Conservation (phyloP, 129 eudicot genomes). For the Dittrichia graveolens region DNA sequence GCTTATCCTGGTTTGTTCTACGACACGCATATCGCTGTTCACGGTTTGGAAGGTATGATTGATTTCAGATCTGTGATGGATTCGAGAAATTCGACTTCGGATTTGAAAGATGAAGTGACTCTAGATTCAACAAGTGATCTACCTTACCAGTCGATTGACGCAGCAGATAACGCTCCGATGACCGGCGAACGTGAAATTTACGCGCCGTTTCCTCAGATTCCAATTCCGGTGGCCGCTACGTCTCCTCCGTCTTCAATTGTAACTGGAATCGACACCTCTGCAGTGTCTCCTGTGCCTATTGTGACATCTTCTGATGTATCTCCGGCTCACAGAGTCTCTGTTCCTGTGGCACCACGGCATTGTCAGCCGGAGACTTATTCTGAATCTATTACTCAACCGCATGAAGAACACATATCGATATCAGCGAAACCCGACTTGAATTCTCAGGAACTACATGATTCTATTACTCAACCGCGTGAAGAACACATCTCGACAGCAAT, state of each 20-base stretch:
- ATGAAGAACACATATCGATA: constrained; percentile 28
- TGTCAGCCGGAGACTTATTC: constrained; percentile 16
- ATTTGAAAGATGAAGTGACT: background rate
- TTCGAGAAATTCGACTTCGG: background rate
- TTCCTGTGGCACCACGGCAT: constrained; percentile 14
- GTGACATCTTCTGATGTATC: background rate
- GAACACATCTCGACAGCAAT: background rate
- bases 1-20: constrained; percentile 45
- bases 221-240: constrained; percentile 4
- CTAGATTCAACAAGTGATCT: constrained; percentile 17
- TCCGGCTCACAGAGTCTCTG: constrained; percentile 9
- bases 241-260: constrained; percentile 5
- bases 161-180: background rate
- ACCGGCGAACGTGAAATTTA: background rate
- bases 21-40: constrained; percentile 46
- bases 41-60: constrained; percentile 49
- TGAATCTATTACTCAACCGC: background rate
- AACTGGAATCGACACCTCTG: constrained; percentile 7
- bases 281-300: constrained; percentile 14
- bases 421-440: constrained; percentile 8
- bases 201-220: constrained; percentile 20
- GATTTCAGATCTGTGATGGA: constrained; percentile 29
- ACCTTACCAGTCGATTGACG: background rate
- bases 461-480: constrained; percentile 6
- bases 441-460: background rate